Evolutionary conservation across 2,329 filamentous ascomycete species (phyloP).

Genomic region (Colletotrichum theobromicola): DNA sequence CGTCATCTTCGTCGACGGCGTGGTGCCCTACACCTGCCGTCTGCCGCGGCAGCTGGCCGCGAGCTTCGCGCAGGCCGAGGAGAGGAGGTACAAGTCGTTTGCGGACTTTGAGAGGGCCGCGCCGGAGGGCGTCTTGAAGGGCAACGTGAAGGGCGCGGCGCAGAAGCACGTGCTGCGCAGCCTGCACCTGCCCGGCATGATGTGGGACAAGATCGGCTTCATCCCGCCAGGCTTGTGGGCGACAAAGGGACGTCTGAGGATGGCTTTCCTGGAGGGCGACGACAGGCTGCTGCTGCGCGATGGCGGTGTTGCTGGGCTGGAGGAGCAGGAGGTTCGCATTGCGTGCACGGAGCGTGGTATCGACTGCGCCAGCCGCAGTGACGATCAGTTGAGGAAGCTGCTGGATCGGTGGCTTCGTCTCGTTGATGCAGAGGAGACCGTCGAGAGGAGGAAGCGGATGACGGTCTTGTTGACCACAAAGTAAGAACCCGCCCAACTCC

Average conservation of each 20-base stretch:
- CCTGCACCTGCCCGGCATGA: constrained; percentile 47
- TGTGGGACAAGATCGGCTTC: constrained; percentile 57
- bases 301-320: constrained; percentile 65
- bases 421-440: constrained; percentile 41
- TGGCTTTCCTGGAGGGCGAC: constrained; percentile 72
- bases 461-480: constrained; percentile 45
- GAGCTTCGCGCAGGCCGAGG: constrained; percentile 60
- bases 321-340: constrained; percentile 68
- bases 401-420: constrained; percentile 55
- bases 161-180: constrained; percentile 45
- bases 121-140: constrained; percentile 38
- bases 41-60: constrained; percentile 76
- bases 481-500: constrained; percentile 34
- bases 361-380: constrained; percentile 59
- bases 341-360: constrained; percentile 76
- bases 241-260: constrained; percentile 54
- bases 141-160: constrained; percentile 25
- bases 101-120: constrained; percentile 39
- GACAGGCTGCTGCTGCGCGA: constrained; percentile 69
- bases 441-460: constrained; percentile 42
- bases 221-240: constrained; percentile 57
- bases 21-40: constrained; percentile 83
- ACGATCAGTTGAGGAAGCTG: constrained; percentile 56
- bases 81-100: constrained; percentile 55
- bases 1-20: constrained; percentile 70